Percentiles rank a stretch among this genome's conserved stretches.
Evolutionary conservation across 225 moss, liverwort and hornwort genomes (phyloP).

Genomic region (Ulota crispa): DNA sequence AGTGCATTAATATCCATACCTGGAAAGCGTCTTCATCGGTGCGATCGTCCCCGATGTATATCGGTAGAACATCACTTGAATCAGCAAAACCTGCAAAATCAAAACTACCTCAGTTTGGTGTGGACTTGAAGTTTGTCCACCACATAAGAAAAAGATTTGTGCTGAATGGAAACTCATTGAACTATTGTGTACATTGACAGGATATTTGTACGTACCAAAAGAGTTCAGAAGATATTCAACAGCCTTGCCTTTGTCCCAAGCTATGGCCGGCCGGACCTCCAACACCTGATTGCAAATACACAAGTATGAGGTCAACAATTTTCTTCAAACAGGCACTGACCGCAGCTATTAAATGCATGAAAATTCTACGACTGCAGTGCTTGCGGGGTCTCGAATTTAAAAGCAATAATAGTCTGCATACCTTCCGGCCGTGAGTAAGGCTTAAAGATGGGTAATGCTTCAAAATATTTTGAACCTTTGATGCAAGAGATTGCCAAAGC

Average conservation of each 20-base stretch:
- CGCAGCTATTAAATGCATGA: background rate
- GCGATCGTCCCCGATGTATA: conserved; percentile 86
- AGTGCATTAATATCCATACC: conserved; percentile 33
- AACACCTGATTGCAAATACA: conserved; percentile 51
- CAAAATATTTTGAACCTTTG: conserved; percentile 57
- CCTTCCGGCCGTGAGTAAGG: conserved; percentile 66
- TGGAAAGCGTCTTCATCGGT: conserved; percentile 95
- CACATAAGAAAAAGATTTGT: background rate
- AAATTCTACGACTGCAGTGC: background rate
- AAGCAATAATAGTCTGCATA: background rate
- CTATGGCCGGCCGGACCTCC: conserved; percentile 85
- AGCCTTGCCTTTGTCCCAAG: conserved; percentile 92
- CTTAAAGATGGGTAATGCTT: conserved; percentile 67
- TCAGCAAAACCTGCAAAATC: conserved; percentile 62
- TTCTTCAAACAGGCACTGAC: background rate
- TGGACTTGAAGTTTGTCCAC: background rate
- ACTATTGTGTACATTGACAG: background rate
- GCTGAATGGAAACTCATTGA: background rate
- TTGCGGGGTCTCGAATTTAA: background rate
- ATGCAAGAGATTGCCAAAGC: conserved; percentile 59
- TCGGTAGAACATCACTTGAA: conserved; percentile 65
- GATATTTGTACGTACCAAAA: conserved; percentile 48
- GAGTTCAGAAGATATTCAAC: conserved; percentile 77
- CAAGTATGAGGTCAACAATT: background rate
- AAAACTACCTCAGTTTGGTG: background rate